Conservation (phyloP, 805 yeast species). For the Cephaloascus fragrans region DNA sequence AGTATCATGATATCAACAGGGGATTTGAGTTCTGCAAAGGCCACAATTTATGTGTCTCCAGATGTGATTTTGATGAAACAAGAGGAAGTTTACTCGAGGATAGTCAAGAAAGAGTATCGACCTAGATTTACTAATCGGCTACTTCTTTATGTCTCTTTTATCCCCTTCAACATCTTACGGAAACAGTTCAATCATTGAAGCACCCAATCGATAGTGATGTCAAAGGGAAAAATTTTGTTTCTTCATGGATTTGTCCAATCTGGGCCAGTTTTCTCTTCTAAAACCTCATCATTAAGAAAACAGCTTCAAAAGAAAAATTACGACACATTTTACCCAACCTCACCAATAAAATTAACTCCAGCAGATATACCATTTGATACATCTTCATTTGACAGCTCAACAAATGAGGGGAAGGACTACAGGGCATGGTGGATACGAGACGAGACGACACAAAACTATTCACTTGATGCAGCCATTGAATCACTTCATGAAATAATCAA, state of each 20-base stretch:
- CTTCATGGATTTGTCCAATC: constrained; percentile 88
- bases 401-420: constrained; percentile 19
- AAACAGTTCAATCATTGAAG: too few species aligned
- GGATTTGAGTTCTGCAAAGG: too few species aligned
- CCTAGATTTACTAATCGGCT: too few species aligned
- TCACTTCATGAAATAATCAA: constrained; percentile 46
- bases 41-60: too few species aligned
- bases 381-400: constrained; percentile 33
- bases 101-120: too few species aligned
- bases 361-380: constrained; percentile 69
- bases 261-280: constrained; percentile 74
- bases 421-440: constrained; percentile 75
- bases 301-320: constrained; percentile 54
- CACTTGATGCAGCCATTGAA: constrained; percentile 44
- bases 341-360: constrained; percentile 55
- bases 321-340: constrained; percentile 71
- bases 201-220: constrained; percentile 1
- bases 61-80: too few species aligned
- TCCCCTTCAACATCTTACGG: too few species aligned
- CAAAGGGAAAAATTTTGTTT: constrained; percentile 55
- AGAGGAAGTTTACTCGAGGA: too few species aligned
- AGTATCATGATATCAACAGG: too few species aligned
- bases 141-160: too few species aligned
- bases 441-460: constrained; percentile 30
- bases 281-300: constrained; percentile 84